A percentile compares a stretch with the other conserved stretches of the same genome.
phyloP scores from a whole-genome alignment of 306 rosid genomes.

The Glycine tomentella region DNA sequence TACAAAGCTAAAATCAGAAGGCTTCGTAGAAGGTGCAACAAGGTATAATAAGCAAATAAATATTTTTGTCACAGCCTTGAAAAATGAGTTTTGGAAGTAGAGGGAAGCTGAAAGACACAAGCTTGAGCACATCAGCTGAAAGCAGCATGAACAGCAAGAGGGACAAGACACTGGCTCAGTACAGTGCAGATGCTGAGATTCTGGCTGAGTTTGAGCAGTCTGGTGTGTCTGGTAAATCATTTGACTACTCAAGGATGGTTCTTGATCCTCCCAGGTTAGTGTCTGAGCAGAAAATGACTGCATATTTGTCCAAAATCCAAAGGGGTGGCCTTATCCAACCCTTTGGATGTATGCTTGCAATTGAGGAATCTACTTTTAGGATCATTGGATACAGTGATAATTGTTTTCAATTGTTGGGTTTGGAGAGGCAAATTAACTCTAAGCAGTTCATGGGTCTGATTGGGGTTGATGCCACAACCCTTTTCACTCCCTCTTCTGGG shows the following conservation, averaged over 20 bases:
- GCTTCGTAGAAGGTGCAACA: too few relatives aligned
- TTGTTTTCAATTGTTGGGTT: conserved; percentile 68
- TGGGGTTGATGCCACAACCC: conserved; percentile 69
- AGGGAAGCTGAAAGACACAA: conserved; percentile 49
- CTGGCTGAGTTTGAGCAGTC: conserved; percentile 75
- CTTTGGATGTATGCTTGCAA: conserved; percentile 76
- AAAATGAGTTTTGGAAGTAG: conserved; percentile 53
- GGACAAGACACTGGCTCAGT: conserved; percentile 59
- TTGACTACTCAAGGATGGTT: conserved; percentile 66
- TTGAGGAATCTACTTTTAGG: conserved; percentile 66
- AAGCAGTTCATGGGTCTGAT: conserved; percentile 47
- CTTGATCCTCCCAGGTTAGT: conserved; percentile 58
- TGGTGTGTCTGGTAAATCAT: conserved; percentile 66
- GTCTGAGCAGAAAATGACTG: conserved; percentile 65
- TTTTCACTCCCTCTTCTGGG: conserved; percentile 73
- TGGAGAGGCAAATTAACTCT: conserved; percentile 39
- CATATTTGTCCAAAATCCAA: conserved; percentile 70
- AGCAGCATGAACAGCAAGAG: conserved; percentile 56
- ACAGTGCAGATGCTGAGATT: conserved; percentile 72
- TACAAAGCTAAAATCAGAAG: neutral
- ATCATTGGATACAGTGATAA: conserved; percentile 75
- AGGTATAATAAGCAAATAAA: too few relatives aligned
- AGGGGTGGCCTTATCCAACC: conserved; percentile 82
- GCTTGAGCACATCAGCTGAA: conserved; percentile 64
- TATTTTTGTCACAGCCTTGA: neutral